Conservation (phyloP, 371 early-diverging fungal genomes). For the Mortierella sp. region DNA sequence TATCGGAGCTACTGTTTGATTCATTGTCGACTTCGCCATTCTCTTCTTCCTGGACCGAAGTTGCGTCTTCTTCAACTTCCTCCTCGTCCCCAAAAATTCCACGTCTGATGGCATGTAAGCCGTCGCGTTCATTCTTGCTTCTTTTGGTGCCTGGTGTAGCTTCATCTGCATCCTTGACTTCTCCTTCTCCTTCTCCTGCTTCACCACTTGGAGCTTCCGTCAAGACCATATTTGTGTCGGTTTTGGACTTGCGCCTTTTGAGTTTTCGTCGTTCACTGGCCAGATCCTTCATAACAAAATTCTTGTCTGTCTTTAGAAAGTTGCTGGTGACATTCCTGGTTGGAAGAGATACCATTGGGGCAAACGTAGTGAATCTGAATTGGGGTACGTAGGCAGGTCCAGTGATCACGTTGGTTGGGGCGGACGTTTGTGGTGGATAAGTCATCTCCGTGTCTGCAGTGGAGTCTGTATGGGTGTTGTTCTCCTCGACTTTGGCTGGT, state of each 20-base stretch:
- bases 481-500: no score
- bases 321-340: constrained; percentile 40
- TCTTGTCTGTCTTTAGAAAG: constrained; percentile 42
- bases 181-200: neutral
- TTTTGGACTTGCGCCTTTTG: constrained; percentile 24
- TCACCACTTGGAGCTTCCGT: neutral
- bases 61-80: constrained; percentile 12
- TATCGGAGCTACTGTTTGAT: constrained; percentile 25
- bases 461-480: no score
- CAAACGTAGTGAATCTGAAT: constrained; percentile 49
- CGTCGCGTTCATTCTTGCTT: constrained; percentile 18
- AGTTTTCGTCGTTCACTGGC: constrained; percentile 16
- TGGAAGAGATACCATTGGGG: constrained; percentile 30
- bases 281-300: constrained; percentile 41
- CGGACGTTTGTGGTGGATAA: neutral
- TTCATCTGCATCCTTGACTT: constrained; percentile 2
- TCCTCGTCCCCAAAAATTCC: constrained; percentile 42
- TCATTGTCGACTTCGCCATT: constrained; percentile 4
- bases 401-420: neutral
- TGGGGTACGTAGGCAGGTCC: constrained; percentile 28
- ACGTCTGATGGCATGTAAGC: constrained; percentile 28
- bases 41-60: neutral
- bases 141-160: constrained; percentile 3
- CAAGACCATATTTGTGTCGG: neutral
- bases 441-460: no score